phyloP scores from a whole-genome alignment of 2,329 filamentous ascomycete species.

The Fusarium solani-melongenae region DNA sequence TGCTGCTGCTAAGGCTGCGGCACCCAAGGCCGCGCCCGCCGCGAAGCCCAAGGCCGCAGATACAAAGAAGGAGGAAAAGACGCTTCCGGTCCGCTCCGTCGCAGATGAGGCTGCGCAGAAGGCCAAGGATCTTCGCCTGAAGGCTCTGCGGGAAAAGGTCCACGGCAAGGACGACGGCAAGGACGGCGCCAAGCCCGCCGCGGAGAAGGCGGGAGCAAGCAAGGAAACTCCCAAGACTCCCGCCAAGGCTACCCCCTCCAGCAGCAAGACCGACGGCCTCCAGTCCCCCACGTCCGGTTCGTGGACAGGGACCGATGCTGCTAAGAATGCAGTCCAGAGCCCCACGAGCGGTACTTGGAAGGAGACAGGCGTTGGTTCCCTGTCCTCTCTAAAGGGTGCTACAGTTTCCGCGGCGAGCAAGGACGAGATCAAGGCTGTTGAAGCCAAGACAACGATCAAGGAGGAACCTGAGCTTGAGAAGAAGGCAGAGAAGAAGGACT shows the following conservation, averaged over 20 bases:
- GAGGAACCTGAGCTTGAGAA: constrained; percentile 53
- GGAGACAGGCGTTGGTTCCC: constrained; percentile 36
- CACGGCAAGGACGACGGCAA: constrained; percentile 64
- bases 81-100: constrained; percentile 62
- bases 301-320: constrained; percentile 49
- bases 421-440: constrained; percentile 53
- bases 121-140: constrained; percentile 69
- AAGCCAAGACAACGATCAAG: constrained; percentile 50
- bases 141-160: constrained; percentile 65
- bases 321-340: constrained; percentile 53
- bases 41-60: constrained; percentile 27
- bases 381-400: constrained; percentile 43
- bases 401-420: constrained; percentile 47
- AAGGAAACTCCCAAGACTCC: constrained; percentile 10
- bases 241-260: constrained; percentile 6
- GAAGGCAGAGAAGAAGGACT: constrained; percentile 47
- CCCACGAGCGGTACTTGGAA: constrained; percentile 57
- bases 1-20: constrained; percentile 27
- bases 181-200: constrained; percentile 35
- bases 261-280: constrained; percentile 46
- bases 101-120: constrained; percentile 74
- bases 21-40: constrained; percentile 33
- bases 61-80: constrained; percentile 42
- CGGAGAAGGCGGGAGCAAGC: not conserved
- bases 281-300: constrained; percentile 59